Percentiles rank a stretch among this genome's conserved stretches.
These are phyloP conservation scores for Hypoxylon cercidicola DNA, from an alignment of 495 filamentous ascomycete genomes.

Conservation along the genomic window DNA sequence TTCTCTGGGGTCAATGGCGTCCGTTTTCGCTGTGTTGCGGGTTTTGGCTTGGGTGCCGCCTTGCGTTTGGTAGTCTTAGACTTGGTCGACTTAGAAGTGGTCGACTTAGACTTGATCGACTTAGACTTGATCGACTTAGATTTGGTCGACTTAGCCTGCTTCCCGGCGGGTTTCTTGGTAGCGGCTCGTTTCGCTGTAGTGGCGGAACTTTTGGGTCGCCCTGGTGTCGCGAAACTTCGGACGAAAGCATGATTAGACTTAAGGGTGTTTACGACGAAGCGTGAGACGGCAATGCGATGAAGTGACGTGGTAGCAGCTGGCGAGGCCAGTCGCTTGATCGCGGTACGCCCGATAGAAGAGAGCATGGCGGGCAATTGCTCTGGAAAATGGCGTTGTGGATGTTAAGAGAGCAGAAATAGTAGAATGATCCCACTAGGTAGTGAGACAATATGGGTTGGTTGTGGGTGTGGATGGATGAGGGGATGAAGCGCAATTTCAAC, in stretches of 20 bases:
- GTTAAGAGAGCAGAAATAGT: constrained; percentile 1
- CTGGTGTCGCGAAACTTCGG: constrained; percentile 44
- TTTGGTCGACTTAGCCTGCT: constrained; percentile 29
- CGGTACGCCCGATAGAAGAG: constrained; percentile 48
- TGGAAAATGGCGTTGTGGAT: background rate
- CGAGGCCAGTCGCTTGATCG: constrained; percentile 44
- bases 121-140: constrained; percentile 4
- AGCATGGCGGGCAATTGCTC: constrained; percentile 47
- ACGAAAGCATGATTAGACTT: constrained; percentile 16
- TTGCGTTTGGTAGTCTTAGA: constrained; percentile 35
- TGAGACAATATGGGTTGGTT: constrained; percentile 7
- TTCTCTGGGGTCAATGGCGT: constrained; percentile 38
- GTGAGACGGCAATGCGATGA: constrained; percentile 24
- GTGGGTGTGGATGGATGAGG: background rate
- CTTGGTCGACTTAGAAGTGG: constrained; percentile 5
- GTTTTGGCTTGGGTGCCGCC: constrained; percentile 32
- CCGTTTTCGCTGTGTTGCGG: constrained; percentile 15
- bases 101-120: constrained; percentile 3
- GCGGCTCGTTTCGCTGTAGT: too few species aligned
- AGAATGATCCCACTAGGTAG: background rate
- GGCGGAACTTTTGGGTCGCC: constrained; percentile 24
- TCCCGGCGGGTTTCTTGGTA: constrained; percentile 35
- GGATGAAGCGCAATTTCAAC: constrained; percentile 1
- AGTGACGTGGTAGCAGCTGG: constrained; percentile 28
- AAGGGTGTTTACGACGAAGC: constrained; percentile 21